A percentile compares a stretch with the other conserved stretches of the same genome.
Conservation (phyloP, 768 basidiomycete species). For the Mycena galopus region DNA sequence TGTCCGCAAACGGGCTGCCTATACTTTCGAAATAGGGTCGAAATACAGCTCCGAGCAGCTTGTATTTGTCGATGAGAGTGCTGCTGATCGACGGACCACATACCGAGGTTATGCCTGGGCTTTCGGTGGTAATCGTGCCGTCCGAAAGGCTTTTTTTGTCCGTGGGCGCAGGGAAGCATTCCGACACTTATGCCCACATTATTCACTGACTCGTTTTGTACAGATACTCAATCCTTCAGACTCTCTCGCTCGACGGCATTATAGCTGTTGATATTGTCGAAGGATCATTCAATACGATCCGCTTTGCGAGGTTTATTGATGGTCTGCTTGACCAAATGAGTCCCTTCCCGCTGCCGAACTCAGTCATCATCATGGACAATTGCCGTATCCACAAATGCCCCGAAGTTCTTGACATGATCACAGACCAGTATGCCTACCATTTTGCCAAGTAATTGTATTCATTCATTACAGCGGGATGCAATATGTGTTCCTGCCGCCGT, state of each 20-base stretch:
- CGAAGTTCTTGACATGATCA: conserved; percentile 3
- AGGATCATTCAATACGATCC: conserved; percentile 40
- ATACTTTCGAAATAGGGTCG: conserved; percentile 17
- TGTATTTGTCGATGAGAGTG: conserved; percentile 51
- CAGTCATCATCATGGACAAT: conserved; percentile 21
- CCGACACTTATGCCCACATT: no score
- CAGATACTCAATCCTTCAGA: conserved; percentile 50
- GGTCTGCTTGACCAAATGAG: conserved; percentile 39
- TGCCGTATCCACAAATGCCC: conserved; percentile 12
- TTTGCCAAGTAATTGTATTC: neutral
- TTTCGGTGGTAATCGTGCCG: conserved; percentile 37
- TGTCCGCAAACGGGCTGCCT: conserved; percentile 29
- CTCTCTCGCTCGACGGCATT: conserved; percentile 50
- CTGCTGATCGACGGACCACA: conserved; percentile 43
- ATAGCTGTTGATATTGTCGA: conserved; percentile 43
- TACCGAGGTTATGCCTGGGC: conserved; percentile 44
- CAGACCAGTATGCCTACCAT: neutral
- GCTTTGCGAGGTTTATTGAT: conserved; percentile 29
- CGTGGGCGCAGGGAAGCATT: conserved; percentile 36
- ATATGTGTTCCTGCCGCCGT: conserved; percentile 4
- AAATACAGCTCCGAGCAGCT: conserved; percentile 38
- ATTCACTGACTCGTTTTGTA: neutral
- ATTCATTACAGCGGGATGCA: neutral
- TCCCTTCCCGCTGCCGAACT: conserved; percentile 1
- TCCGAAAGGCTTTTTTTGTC: conserved; percentile 41